phyloP scores from a whole-genome alignment of 2,329 filamentous ascomycete species.

The Botrytis paeoniae region DNA sequence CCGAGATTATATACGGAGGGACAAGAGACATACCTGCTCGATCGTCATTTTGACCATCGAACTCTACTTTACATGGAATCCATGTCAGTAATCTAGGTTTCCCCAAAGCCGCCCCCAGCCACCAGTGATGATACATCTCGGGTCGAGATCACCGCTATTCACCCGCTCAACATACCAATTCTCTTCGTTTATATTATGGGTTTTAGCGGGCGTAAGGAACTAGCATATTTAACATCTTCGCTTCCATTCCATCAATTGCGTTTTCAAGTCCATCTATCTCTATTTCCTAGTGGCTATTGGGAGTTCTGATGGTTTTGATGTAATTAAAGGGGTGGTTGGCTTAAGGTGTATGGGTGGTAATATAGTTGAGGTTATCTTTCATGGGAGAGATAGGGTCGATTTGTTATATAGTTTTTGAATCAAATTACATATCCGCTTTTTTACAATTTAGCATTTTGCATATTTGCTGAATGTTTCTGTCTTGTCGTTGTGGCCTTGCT shows the following conservation, averaged over 20 bases:
- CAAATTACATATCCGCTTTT: slow-evolving; percentile 10
- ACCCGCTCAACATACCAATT: background rate
- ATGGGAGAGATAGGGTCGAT: slow-evolving; percentile 7
- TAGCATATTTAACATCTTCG: slow-evolving; percentile 6
- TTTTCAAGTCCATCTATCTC: slow-evolving; percentile 11
- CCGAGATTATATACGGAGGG: background rate
- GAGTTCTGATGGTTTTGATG: slow-evolving; percentile 9
- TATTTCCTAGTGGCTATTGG: background rate
- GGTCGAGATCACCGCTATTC: background rate
- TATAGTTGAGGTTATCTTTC: slow-evolving; percentile 13
- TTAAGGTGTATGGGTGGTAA: slow-evolving; percentile 6
- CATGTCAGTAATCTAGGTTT: background rate
- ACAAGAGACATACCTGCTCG: background rate
- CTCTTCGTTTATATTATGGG: background rate
- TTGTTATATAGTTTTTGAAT: background rate
- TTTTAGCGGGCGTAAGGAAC: slow-evolving; percentile 15
- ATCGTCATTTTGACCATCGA: background rate
- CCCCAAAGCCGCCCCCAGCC: background rate
- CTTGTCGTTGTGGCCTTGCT: background rate
- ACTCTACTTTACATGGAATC: background rate
- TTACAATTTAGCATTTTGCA: background rate
- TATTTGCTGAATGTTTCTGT: background rate
- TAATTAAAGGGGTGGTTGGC: background rate
- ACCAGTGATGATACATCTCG: background rate
- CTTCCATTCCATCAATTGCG: background rate